Evolutionary conservation across 352 stramenopile genomes (phyloP).

Genomic region (Plasmopara viticola): DNA sequence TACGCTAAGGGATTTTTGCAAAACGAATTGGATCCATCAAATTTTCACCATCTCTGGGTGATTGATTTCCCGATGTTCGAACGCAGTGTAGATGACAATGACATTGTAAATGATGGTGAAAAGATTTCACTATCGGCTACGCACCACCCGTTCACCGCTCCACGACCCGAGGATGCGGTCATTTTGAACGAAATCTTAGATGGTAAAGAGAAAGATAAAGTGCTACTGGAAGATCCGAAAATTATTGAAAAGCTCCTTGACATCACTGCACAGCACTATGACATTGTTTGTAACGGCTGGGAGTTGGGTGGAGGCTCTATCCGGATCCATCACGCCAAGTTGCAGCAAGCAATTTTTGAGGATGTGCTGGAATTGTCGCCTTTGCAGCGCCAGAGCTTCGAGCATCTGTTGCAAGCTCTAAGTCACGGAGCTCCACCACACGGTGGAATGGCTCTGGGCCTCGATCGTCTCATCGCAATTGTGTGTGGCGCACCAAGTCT

Average conservation of each 20-base stretch:
- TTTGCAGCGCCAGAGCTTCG: constrained; percentile 72
- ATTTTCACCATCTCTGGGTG: constrained; percentile 82
- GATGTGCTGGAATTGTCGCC: constrained; percentile 63
- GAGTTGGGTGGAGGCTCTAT: constrained; percentile 84
- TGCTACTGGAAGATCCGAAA: constrained; percentile 43
- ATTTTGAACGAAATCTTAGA: constrained; percentile 45
- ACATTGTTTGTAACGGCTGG: constrained; percentile 86
- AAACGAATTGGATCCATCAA: constrained; percentile 51
- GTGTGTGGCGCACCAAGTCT: constrained; percentile 70
- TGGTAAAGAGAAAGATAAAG: constrained; percentile 17
- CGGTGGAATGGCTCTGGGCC: constrained; percentile 76
- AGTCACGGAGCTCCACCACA: constrained; percentile 75
- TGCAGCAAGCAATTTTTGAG: constrained; percentile 76
- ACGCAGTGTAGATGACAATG: constrained; percentile 47
- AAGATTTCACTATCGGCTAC: constrained; percentile 57
- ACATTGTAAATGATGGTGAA: constrained; percentile 20
- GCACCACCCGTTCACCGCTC: constrained; percentile 85
- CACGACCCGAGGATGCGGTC: constrained; percentile 35
- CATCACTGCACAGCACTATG: constrained; percentile 78
- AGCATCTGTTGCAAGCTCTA: constrained; percentile 76
- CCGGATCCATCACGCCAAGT: constrained; percentile 65
- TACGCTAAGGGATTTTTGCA: constrained; percentile 54
- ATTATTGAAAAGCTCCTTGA: constrained; percentile 47
- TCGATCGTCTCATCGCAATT: constrained; percentile 84
- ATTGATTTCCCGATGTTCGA: constrained; percentile 88